Conservation (phyloP, 2,329 filamentous ascomycete genomes). For the Colletotrichum abscissum region DNA sequence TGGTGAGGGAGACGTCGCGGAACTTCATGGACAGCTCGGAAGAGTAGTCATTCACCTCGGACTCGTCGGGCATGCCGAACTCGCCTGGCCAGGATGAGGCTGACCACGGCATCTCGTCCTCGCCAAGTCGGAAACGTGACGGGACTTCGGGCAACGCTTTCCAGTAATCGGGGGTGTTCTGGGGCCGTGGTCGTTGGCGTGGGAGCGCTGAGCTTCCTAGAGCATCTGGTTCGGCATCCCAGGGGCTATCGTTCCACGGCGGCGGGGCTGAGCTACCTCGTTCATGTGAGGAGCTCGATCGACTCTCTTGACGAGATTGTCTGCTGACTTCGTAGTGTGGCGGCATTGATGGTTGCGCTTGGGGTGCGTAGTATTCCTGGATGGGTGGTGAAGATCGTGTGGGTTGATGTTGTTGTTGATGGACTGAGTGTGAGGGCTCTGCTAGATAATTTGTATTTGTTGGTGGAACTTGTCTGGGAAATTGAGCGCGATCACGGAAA, state of each 20-base stretch:
- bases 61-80: slow-evolving; percentile 24
- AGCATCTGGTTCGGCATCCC: slow-evolving; percentile 52
- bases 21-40: slow-evolving; percentile 33
- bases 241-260: slow-evolving; percentile 58
- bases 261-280: slow-evolving; percentile 63
- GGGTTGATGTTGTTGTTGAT: slow-evolving; percentile 26
- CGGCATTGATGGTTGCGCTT: slow-evolving; percentile 21
- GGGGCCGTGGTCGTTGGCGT: slow-evolving; percentile 30
- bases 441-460: slow-evolving; percentile 57
- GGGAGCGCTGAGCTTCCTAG: slow-evolving; percentile 43
- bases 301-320: slow-evolving; percentile 35
- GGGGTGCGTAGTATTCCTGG: slow-evolving; percentile 37
- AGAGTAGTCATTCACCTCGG: slow-evolving; percentile 23
- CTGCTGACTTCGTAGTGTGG: slow-evolving; percentile 29
- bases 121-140: slow-evolving; percentile 55
- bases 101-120: slow-evolving; percentile 61
- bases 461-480: slow-evolving; percentile 58
- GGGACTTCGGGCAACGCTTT: slow-evolving; percentile 56
- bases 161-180: slow-evolving; percentile 44
- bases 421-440: slow-evolving; percentile 8
- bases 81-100: slow-evolving; percentile 47
- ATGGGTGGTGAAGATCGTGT: slow-evolving; percentile 28
- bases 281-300: slow-evolving; percentile 48
- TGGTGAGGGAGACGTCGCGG: slow-evolving; percentile 20
- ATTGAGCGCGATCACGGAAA: slow-evolving; percentile 54